Evolutionary conservation across 495 filamentous ascomycete species (phyloP), one percentile per base, ranked within the genome.

Genomic region (Podospora pseudocomata): DNA sequence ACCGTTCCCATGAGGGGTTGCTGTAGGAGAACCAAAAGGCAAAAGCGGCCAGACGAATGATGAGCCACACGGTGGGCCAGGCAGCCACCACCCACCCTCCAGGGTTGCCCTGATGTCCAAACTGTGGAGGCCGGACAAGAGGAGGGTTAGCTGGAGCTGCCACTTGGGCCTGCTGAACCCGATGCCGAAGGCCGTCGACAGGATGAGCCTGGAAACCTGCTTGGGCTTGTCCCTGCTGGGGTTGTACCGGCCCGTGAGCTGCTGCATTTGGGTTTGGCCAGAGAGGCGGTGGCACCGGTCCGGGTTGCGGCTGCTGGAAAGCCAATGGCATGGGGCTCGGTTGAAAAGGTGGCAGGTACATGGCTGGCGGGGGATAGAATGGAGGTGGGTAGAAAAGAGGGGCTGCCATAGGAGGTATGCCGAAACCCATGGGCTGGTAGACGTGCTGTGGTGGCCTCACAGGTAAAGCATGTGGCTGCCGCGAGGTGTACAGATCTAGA

Each of bases 11-110:
- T 57, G 80, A 84, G 4, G 89, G 86, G 30, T 87, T 86, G n/a
- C 87, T 86, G 7, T 87, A 86, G 19, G 90, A 91, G 68, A 94
- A 91, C 77, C 93, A 87, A 81, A 90, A 94, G 49, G 92, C 86
- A 77, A 96, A 92, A 61, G 89, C 84, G 57, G 88, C 85, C 20
- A 97, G 77, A 34, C 92, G 87, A 59, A 92, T 78, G n/a, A 95
- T 79, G 19, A 95, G 83, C 92, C 92, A 96, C 23, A 95, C 73
- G 26, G 87, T 85, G 63, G 88, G 80, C 71, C 86, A 79, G 53
- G 84, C 85, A 18, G 81, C 86, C 18, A 86, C 53, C 49, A 83
- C 74, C 15, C 81, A 76, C 2, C 80, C 81, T n/a, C 83, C 81
- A 6, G 81, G 77, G 30, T 82, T 80, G 63, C 76, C 75, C 11